phyloP scores from a whole-genome alignment of 2,329 filamentous ascomycete genomes.

The Sclerotinia sclerotiorum region DNA sequence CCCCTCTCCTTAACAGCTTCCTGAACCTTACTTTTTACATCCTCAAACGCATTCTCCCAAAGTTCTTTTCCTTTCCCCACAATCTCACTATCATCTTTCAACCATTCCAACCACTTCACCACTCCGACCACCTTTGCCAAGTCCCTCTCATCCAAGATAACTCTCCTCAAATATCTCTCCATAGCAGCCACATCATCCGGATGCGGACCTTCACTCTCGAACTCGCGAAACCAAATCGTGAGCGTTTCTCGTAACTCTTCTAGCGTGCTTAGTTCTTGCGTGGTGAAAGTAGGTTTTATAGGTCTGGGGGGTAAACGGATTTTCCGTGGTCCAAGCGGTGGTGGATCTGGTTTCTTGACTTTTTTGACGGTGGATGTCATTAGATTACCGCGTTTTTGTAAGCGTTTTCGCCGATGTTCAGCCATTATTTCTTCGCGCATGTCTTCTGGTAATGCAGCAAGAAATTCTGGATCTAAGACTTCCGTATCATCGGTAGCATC shows the following conservation, averaged over 20 bases:
- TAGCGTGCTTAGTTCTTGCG: constrained; percentile 52
- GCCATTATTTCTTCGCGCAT: constrained; percentile 75
- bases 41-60: constrained; percentile 50
- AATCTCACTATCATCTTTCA: constrained; percentile 50
- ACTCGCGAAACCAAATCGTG: constrained; percentile 72
- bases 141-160: constrained; percentile 75
- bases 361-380: constrained; percentile 34
- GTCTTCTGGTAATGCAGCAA: constrained; percentile 80
- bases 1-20: constrained; percentile 56
- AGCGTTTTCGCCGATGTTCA: constrained; percentile 64
- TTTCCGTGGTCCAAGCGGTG: constrained; percentile 35
- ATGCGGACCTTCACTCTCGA: constrained; percentile 73
- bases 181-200: constrained; percentile 74
- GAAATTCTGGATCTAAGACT: constrained; percentile 58
- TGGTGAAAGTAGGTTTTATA: constrained; percentile 61
- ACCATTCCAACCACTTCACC: constrained; percentile 64
- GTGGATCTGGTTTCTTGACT: constrained; percentile 29
- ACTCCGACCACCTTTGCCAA: constrained; percentile 71
- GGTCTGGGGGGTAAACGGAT: constrained; percentile 51
- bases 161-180: constrained; percentile 67
- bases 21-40: constrained; percentile 54
- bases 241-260: constrained; percentile 73
- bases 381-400: constrained; percentile 51
- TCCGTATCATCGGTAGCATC: constrained; percentile 67
- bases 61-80: constrained; percentile 37